Conservation (phyloP, 2,329 filamentous ascomycete genomes). For the Trichoderma citrinoviride region DNA sequence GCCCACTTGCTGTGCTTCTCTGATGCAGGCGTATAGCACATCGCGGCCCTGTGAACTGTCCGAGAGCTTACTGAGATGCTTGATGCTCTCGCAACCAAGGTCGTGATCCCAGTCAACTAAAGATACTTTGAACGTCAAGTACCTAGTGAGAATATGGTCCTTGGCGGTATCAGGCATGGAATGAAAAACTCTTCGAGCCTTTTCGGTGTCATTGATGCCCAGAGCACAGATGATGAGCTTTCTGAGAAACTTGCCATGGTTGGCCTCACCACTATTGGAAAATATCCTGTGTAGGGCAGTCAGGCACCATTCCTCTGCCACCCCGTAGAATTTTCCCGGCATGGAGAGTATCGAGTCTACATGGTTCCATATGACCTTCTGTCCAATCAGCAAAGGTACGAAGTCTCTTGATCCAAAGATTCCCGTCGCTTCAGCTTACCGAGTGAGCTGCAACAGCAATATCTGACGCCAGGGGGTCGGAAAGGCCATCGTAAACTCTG, state of each 20-base stretch:
- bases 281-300: constrained; percentile 68
- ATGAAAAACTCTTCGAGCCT: constrained; percentile 43
- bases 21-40: constrained; percentile 74
- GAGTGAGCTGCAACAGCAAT: constrained; percentile 67
- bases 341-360: constrained; percentile 61
- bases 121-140: constrained; percentile 72
- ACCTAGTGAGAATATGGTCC: constrained; percentile 64
- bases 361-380: constrained; percentile 76
- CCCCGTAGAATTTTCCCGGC: constrained; percentile 49
- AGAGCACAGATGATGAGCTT: constrained; percentile 72
- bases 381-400: constrained; percentile 23
- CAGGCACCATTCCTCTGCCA: constrained; percentile 68
- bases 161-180: constrained; percentile 57
- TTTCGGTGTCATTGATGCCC: constrained; percentile 37
- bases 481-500: constrained; percentile 44
- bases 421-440: constrained; percentile 40
- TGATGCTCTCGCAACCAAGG: constrained; percentile 62
- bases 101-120: constrained; percentile 57
- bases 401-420: too few species aligned
- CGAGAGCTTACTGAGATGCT: constrained; percentile 53
- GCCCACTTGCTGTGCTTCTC: constrained; percentile 68
- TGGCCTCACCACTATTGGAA: constrained; percentile 60
- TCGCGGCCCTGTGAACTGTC: constrained; percentile 49
- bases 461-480: constrained; percentile 52
- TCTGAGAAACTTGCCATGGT: constrained; percentile 66